These are phyloP conservation scores for Eucalyptus tenuipes DNA, from an alignment of 345 rosid species.

Conservation along the genomic window DNA sequence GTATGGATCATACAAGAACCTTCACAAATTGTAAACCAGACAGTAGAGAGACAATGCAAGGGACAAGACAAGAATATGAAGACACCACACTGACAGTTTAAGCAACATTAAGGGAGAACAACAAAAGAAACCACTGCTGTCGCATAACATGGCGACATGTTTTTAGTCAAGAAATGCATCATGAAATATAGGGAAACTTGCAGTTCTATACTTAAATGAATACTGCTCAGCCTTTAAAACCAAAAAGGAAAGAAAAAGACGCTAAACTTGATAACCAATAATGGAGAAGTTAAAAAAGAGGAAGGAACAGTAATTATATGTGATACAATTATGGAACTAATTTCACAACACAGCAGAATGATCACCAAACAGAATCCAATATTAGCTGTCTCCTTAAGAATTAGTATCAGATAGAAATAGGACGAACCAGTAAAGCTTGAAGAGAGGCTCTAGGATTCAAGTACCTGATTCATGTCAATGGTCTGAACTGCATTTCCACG, in stretches of 20 bases:
- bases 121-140: background rate
- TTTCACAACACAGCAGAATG: background rate
- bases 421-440: background rate
- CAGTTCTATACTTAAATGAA: background rate
- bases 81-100: background rate
- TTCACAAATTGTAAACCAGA: background rate
- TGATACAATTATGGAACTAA: background rate
- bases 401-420: background rate
- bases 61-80: background rate
- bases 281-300: background rate
- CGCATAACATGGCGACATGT: background rate
- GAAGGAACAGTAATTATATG: background rate
- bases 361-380: background rate
- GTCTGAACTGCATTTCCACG: slow-evolving; percentile 98
- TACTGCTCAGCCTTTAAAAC: background rate
- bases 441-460: background rate
- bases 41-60: background rate
- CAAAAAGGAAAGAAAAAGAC: background rate
- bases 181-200: background rate
- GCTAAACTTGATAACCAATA: background rate
- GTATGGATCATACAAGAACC: background rate
- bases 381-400: background rate
- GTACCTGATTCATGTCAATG: slow-evolving; percentile 98
- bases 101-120: background rate
- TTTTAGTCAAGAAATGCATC: background rate